Percentiles rank a stretch among this genome's conserved stretches.
phyloP scores from a whole-genome alignment of 139 green algal genomes.

The Ulvella scutata region DNA sequence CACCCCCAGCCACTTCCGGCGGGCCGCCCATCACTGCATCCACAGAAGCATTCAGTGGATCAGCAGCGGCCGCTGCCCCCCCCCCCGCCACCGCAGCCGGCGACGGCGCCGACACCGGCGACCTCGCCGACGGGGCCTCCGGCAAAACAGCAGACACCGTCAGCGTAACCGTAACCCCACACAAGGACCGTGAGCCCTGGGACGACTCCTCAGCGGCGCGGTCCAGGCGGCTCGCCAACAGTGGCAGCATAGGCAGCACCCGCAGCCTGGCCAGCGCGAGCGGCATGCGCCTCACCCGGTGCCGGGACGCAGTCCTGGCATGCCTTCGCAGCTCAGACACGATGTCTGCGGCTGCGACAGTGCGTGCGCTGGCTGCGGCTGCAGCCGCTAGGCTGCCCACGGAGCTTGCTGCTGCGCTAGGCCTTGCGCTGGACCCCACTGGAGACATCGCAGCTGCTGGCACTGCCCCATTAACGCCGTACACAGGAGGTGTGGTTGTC shows the following conservation, averaged over 20 bases:
- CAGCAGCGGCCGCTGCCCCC: conserved; percentile 28
- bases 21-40: too few relatives aligned
- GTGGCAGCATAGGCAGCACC: not conserved
- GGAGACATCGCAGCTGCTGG: not conserved
- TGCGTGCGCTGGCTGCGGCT: conserved; percentile 17
- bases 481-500: too few relatives aligned
- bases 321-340: conserved; percentile 15
- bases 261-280: not conserved
- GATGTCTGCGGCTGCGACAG: conserved; percentile 16
- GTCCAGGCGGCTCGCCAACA: not conserved
- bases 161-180: not conserved
- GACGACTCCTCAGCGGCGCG: not conserved
- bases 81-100: conserved; percentile 29
- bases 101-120: not conserved
- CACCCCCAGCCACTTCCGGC: too few relatives aligned
- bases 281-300: not conserved
- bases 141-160: not conserved
- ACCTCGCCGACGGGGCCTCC: not conserved
- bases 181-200: not conserved
- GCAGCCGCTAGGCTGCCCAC: not conserved
- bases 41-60: conserved; percentile 8
- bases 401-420: not conserved
- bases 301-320: conserved; percentile 15
- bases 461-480: not conserved
- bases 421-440: not conserved